These are phyloP conservation scores for Tricholoma saponaceum DNA, from an alignment of 768 basidiomycete species.

Conservation along the genomic window DNA sequence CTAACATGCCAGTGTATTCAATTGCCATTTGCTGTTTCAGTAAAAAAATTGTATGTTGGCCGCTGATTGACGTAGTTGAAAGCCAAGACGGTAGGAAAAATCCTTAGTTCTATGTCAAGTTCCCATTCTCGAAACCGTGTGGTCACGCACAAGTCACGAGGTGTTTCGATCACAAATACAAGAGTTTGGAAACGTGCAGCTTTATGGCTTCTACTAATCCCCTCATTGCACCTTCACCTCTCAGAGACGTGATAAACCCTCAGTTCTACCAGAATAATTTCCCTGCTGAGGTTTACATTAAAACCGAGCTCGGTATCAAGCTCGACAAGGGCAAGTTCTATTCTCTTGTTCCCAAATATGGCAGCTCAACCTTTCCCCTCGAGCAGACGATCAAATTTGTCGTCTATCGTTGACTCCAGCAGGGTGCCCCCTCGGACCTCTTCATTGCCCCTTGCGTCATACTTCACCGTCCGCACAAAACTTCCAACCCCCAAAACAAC, in stretches of 20 bases:
- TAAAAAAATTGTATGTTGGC: no score
- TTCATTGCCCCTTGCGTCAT: constrained; percentile 89
- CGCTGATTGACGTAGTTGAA: no score
- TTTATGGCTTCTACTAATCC: constrained; percentile 41
- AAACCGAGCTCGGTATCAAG: constrained; percentile 78
- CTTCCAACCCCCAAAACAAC: constrained; percentile 82
- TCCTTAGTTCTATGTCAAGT: no score
- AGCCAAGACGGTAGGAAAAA: no score
- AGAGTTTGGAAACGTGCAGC: no score
- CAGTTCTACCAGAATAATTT: constrained; percentile 96
- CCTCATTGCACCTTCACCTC: constrained; percentile 51
- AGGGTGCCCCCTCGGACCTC: constrained; percentile 88
- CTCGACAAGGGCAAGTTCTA: constrained; percentile 80
- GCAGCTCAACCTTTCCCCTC: neutral
- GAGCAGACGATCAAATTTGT: constrained; percentile 90
- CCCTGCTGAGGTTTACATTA: constrained; percentile 74
- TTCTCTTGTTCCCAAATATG: neutral
- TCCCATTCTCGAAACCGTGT: no score
- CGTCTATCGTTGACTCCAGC: constrained; percentile 73
- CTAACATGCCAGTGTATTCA: no score
- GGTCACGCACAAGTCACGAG: no score
- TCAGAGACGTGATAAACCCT: constrained; percentile 73
- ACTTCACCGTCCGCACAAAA: constrained; percentile 85
- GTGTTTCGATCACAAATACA: no score
- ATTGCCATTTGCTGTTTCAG: no score